phyloP scores from a whole-genome alignment of 208 protist species.

The Acanthamoeba triangularis region DNA sequence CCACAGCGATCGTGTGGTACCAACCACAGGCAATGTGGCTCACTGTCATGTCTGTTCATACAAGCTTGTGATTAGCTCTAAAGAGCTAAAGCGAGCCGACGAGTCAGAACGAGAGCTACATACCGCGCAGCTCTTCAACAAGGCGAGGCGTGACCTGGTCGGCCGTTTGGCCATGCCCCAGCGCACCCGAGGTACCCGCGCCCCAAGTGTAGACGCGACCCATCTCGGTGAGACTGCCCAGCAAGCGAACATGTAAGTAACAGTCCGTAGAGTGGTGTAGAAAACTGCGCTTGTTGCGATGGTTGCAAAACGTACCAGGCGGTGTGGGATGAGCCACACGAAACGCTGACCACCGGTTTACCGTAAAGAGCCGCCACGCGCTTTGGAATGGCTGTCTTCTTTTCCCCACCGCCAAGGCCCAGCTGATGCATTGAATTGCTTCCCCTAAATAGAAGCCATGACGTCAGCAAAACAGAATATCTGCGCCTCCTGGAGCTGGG shows the following conservation, averaged over 20 bases:
- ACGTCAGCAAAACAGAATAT: not conserved
- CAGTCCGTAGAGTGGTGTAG: not conserved
- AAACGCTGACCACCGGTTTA: constrained; percentile 5
- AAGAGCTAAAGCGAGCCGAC: not conserved
- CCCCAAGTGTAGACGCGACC: constrained; percentile 8
- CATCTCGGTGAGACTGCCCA: not conserved
- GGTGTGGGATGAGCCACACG: constrained; percentile 17
- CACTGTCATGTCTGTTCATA: not conserved
- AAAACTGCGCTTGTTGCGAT: not conserved
- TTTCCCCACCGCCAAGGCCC: not conserved
- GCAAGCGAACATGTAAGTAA: not conserved
- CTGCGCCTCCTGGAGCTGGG: not conserved
- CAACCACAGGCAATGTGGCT: constrained; percentile 29
- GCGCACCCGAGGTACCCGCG: not conserved
- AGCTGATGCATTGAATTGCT: not conserved
- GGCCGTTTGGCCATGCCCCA: not conserved
- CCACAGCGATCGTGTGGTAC: not conserved
- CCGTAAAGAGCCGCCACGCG: constrained; percentile 1
- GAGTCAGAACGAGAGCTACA: not conserved
- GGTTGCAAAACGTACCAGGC: not conserved
- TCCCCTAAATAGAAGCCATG: not conserved
- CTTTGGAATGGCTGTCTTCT: not conserved
- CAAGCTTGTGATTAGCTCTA: not conserved
- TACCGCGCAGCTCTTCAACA: not conserved
- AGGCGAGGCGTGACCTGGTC: not conserved